A percentile compares a stretch with the other conserved stretches of the same genome.
phyloP scores from a whole-genome alignment of 306 rosid genomes.

The Fragaria ananassa region DNA sequence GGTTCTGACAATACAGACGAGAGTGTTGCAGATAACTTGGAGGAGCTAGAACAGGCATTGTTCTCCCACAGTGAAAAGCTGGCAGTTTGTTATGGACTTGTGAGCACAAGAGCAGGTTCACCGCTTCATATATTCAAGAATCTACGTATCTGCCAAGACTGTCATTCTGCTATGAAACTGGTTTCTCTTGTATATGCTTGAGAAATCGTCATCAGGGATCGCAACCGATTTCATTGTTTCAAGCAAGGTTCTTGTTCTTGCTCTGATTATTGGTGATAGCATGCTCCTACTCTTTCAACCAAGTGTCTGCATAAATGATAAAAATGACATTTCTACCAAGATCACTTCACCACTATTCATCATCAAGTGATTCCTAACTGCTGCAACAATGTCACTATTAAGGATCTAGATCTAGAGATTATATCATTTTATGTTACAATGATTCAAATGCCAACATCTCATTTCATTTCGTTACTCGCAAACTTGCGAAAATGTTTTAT shows the following conservation, averaged over 20 bases:
- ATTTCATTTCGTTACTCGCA: no score
- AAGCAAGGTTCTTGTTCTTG: constrained; percentile 76
- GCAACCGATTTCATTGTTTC: constrained; percentile 70
- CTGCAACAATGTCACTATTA: no score
- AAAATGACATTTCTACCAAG: no score
- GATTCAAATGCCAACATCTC: no score
- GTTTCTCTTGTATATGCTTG: constrained; percentile 49
- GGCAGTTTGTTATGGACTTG: constrained; percentile 71
- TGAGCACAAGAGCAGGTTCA: constrained; percentile 47
- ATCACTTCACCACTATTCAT: no score
- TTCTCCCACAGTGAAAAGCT: constrained; percentile 76
- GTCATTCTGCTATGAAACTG: constrained; percentile 71
- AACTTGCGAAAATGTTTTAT: no score
- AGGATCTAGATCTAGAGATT: no score
- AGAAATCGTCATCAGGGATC: constrained; percentile 68
- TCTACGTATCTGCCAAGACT: constrained; percentile 62
- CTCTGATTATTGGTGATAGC: constrained; percentile 62
- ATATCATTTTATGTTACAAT: no score
- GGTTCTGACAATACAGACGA: constrained; percentile 33
- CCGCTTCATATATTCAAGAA: constrained; percentile 64
- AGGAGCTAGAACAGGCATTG: constrained; percentile 67
- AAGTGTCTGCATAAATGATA: no score
- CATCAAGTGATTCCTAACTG: no score
- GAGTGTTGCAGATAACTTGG: constrained; percentile 35
- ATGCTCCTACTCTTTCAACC: not conserved